Conservation (phyloP, 306 rosid species). For the Dryas octopetala region DNA sequence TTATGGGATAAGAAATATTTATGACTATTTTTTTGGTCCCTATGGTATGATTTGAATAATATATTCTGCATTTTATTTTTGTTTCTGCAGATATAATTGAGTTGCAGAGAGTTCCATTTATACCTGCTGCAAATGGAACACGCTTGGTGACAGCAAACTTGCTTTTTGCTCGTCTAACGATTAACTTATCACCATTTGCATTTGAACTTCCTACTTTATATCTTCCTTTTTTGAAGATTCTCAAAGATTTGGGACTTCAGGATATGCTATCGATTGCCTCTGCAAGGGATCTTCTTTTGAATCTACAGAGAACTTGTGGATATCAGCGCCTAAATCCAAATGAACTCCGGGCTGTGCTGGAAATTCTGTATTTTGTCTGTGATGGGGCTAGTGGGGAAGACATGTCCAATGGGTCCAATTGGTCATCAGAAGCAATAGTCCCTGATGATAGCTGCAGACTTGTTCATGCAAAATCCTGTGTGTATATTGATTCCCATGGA, state of each 20-base stretch:
- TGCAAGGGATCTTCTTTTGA: slow-evolving; percentile 77
- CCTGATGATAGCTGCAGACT: slow-evolving; percentile 97
- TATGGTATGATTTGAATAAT: not conserved
- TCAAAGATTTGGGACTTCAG: slow-evolving; percentile 90
- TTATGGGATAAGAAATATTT: not conserved
- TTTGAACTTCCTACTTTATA: slow-evolving; percentile 86
- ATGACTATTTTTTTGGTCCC: not conserved
- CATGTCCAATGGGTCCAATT: slow-evolving; percentile 36
- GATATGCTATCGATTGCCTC: slow-evolving; percentile 70
- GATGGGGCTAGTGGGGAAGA: slow-evolving; percentile 54
- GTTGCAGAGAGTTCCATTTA: slow-evolving; percentile 69
- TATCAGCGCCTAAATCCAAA: slow-evolving; percentile 93
- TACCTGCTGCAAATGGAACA: slow-evolving; percentile 95
- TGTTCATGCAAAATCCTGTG: slow-evolving; percentile 82
- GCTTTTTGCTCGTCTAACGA: slow-evolving; percentile 73
- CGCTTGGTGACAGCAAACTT: slow-evolving; percentile 80
- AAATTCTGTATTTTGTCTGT: slow-evolving; percentile 76
- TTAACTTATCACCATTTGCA: slow-evolving; percentile 94
- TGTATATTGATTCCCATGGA: slow-evolving; percentile 82
- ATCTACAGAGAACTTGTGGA: slow-evolving; percentile 85
- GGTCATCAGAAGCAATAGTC: slow-evolving; percentile 75
- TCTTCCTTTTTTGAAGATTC: slow-evolving; percentile 81
- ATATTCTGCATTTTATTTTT: not conserved
- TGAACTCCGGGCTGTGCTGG: slow-evolving; percentile 95
- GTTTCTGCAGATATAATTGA: slow-evolving; percentile 62